Evolutionary conservation across 305 asterid species (phyloP).

Genomic region (Fraxinus baroniana): DNA sequence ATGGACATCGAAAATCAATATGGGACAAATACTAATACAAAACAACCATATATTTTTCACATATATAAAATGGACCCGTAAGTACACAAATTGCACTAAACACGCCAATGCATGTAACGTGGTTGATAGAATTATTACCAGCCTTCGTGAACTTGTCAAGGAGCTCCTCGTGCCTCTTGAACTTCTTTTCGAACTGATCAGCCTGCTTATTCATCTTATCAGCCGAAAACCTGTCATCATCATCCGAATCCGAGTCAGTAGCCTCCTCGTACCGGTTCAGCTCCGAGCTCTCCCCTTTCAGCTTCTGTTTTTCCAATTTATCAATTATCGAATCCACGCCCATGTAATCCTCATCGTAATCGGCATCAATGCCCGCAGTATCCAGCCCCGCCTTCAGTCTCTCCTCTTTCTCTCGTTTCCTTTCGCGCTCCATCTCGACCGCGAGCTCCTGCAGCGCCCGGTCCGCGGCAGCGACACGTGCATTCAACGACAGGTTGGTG

Average conservation of each 20-base stretch:
- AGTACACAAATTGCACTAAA: conserved; percentile 1
- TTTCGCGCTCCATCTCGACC: conserved; percentile 39
- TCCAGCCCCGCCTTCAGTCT: conserved; percentile 52
- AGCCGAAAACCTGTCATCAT: conserved; percentile 49
- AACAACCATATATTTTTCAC: not conserved
- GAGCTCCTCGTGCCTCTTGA: conserved; percentile 46
- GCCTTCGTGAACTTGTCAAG: conserved; percentile 59
- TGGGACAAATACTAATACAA: not conserved
- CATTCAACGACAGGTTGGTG: conserved; percentile 15
- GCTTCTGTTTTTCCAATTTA: conserved; percentile 49
- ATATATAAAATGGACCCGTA: not conserved
- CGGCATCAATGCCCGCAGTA: conserved; percentile 53
- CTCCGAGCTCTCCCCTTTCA: conserved; percentile 33
- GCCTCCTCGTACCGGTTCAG: conserved; percentile 47
- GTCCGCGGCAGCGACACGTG: conserved; percentile 30
- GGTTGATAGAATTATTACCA: conserved; percentile 38
- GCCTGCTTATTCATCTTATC: conserved; percentile 33
- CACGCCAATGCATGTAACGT: conserved; percentile 3
- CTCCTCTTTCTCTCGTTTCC: conserved; percentile 51
- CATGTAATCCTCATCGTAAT: conserved; percentile 53
- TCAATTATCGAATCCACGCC: conserved; percentile 51
- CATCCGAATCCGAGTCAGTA: conserved; percentile 74
- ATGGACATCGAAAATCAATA: not conserved
- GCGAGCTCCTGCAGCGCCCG: conserved; percentile 37
- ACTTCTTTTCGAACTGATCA: conserved; percentile 56